Evolutionary conservation across 1,284 basidiomycete genomes (phyloP).

Genomic region (Hemileia vastatrix): DNA sequence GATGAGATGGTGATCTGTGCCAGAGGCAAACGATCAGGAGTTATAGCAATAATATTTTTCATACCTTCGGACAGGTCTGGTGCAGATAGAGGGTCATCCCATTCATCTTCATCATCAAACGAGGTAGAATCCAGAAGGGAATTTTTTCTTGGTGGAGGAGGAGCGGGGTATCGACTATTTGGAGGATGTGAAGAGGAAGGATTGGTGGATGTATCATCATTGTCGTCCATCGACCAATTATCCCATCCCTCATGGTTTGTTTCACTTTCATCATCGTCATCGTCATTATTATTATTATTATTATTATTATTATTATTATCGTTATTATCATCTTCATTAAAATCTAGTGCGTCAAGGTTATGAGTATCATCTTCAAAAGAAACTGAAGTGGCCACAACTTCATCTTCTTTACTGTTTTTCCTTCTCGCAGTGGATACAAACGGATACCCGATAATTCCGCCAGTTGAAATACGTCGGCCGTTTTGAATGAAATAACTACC

Average conservation of each 20-base stretch:
- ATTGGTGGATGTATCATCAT: not conserved
- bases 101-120: not conserved
- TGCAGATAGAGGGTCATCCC: not conserved
- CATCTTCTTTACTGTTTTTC: not conserved
- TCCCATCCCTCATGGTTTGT: constrained; percentile 2
- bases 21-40: no score
- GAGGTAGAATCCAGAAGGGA: no score
- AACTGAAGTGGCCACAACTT: constrained; percentile 5
- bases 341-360: constrained; percentile 4
- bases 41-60: not conserved
- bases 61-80: not conserved
- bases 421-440: not conserved
- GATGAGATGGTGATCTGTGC: no score
- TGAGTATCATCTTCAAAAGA: constrained; percentile 20
- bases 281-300: not conserved
- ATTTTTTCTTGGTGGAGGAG: no score
- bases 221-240: constrained; percentile 16
- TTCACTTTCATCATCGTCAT: not conserved
- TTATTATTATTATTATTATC: not conserved
- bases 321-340: not conserved
- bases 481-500: not conserved
- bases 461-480: not conserved
- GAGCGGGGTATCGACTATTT: no score
- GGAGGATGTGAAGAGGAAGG: not conserved
- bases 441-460: not conserved